Percentiles rank a stretch among this genome's conserved stretches.
Evolutionary conservation across 495 filamentous ascomycete genomes (phyloP).

Genomic region (Lineolata rhizophorae): DNA sequence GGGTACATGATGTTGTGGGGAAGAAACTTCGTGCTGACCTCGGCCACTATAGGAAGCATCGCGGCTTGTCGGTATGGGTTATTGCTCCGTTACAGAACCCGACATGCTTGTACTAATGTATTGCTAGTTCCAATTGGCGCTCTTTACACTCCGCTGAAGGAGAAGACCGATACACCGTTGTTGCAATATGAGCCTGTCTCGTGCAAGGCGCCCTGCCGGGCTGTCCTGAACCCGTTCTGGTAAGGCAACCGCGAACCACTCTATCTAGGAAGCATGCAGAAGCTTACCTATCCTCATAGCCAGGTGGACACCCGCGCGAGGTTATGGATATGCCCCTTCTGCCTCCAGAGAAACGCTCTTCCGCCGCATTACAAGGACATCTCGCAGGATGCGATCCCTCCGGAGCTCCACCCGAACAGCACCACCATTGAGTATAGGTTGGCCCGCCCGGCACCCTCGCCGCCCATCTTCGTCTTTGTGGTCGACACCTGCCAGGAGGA

Average conservation of each 20-base stretch:
- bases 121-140: constrained; percentile 70
- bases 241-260: constrained; percentile 28
- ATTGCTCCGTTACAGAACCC: too few species aligned
- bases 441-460: constrained; percentile 74
- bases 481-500: constrained; percentile 98
- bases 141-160: constrained; percentile 89
- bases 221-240: constrained; percentile 95
- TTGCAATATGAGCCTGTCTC: constrained; percentile 94
- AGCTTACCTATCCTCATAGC: constrained; percentile 22
- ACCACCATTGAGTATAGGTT: constrained; percentile 97
- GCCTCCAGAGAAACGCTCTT: constrained; percentile 80
- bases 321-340: constrained; percentile 98
- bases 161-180: constrained; percentile 72
- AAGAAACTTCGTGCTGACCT: constrained; percentile 1
- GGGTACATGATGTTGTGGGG: too few species aligned
- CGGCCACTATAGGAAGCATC: constrained; percentile 61
- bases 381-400: constrained; percentile 78
- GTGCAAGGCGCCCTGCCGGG: constrained; percentile 90
- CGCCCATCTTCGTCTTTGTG: constrained; percentile 93
- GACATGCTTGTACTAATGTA: too few species aligned
- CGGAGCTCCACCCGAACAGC: constrained; percentile 80
- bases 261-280: neutral
- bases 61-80: constrained; percentile 46
- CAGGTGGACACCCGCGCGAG: constrained; percentile 88
- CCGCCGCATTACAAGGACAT: constrained; percentile 99